phyloP scores from a whole-genome alignment of 1,284 basidiomycete genomes.

The Salmacisia buchloeana region DNA sequence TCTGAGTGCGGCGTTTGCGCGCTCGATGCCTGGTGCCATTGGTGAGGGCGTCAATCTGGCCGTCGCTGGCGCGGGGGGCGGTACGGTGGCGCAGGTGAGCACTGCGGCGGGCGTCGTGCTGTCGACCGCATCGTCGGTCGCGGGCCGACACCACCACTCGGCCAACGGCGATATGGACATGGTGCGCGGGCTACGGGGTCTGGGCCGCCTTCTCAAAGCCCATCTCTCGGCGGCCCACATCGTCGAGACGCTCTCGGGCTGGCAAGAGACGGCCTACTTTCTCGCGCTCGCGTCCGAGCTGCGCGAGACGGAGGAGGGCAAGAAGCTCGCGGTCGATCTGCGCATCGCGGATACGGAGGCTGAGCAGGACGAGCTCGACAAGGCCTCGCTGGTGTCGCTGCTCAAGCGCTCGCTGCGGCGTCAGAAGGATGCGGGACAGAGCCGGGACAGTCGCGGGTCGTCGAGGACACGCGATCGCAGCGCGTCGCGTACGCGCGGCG shows the following conservation, averaged over 20 bases:
- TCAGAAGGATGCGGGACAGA: slow-evolving; percentile 16
- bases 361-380: slow-evolving; percentile 33
- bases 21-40: slow-evolving; percentile 75
- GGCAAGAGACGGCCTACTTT: slow-evolving; percentile 33
- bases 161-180: slow-evolving; percentile 28
- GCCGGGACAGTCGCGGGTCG: neutral
- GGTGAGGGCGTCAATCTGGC: slow-evolving; percentile 9
- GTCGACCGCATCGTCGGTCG: neutral
- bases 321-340: slow-evolving; percentile 16
- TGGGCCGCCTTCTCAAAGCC: slow-evolving; percentile 41
- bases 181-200: slow-evolving; percentile 42
- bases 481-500: neutral
- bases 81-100: neutral
- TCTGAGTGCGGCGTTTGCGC: slow-evolving; percentile 75
- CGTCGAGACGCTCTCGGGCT: slow-evolving; percentile 28
- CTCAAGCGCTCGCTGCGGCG: slow-evolving; percentile 33
- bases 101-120: neutral
- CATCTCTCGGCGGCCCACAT: slow-evolving; percentile 32
- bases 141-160: neutral
- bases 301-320: slow-evolving; percentile 19
- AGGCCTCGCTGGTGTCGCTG: slow-evolving; percentile 32
- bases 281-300: slow-evolving; percentile 31
- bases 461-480: neutral
- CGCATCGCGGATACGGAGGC: slow-evolving; percentile 17
- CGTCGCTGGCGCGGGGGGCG: neutral